phyloP scores from a whole-genome alignment of 2,329 filamentous ascomycete genomes.

The Talaromyces sp. region DNA sequence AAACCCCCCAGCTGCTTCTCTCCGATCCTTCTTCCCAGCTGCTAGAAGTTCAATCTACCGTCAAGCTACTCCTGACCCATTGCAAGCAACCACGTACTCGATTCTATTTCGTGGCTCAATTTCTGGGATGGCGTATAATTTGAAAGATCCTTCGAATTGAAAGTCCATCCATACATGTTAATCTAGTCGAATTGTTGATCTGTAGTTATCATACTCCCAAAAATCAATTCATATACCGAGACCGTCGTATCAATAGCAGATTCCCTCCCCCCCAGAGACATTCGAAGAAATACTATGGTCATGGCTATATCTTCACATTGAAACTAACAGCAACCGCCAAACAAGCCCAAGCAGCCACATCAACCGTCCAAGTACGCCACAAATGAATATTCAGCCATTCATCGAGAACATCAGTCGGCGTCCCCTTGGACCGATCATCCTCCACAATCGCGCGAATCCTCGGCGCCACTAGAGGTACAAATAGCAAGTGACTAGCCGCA shows the following conservation, averaged over 20 bases:
- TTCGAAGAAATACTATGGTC: background rate
- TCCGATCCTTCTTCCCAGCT: too few relatives aligned
- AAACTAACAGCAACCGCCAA: constrained; percentile 3
- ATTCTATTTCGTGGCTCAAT: too few relatives aligned
- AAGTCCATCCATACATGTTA: too few relatives aligned
- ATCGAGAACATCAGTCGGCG: constrained; percentile 1
- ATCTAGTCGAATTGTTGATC: too few relatives aligned
- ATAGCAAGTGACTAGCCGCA: constrained; percentile 11
- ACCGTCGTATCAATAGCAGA: background rate
- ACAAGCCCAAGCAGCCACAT: constrained; percentile 15
- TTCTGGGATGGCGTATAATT: too few relatives aligned
- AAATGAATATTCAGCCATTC: constrained; percentile 12
- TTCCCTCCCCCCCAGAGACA: background rate
- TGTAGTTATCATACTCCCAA: too few relatives aligned
- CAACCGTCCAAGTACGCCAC: constrained; percentile 10
- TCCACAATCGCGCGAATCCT: constrained; percentile 7
- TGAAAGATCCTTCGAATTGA: too few relatives aligned
- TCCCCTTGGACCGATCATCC: constrained; percentile 2
- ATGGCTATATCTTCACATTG: background rate
- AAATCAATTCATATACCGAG: background rate
- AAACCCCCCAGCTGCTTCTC: too few relatives aligned
- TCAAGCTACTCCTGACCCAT: too few relatives aligned
- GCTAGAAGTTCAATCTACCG: too few relatives aligned
- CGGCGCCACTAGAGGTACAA: constrained; percentile 13
- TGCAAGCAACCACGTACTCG: too few relatives aligned